Percentiles rank a stretch among this genome's conserved stretches.
Conservation (phyloP, 305 asterid species). For the Striga hermonthica region DNA sequence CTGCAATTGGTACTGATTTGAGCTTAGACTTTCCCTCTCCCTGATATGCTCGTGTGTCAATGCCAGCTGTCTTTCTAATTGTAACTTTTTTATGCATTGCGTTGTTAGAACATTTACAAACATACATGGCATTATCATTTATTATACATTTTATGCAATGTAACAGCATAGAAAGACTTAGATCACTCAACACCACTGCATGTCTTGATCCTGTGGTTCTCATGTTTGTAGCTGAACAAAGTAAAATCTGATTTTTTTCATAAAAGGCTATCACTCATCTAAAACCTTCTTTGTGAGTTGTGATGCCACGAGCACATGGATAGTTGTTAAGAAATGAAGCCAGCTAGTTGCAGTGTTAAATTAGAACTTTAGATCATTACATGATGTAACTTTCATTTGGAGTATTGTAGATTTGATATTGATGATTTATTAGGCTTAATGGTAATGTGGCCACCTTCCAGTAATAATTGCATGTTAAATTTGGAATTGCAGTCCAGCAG, state of each 20-base stretch:
- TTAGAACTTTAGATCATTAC: not conserved
- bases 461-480: not conserved
- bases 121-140: slow-evolving; percentile 2
- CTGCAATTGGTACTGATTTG: slow-evolving; percentile 22
- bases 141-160: slow-evolving; percentile 1
- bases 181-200: not conserved
- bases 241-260: slow-evolving; percentile 6
- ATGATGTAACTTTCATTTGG: not conserved
- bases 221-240: not conserved
- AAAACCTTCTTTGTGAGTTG: not conserved
- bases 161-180: slow-evolving; percentile 19
- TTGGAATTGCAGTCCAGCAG: not conserved
- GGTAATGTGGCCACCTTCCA: not conserved
- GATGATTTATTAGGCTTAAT: not conserved
- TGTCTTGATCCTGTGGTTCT: not conserved
- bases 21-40: not conserved
- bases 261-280: not conserved
- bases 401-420: slow-evolving; percentile 3
- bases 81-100: not conserved
- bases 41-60: slow-evolving; percentile 1
- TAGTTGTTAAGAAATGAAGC: slow-evolving; percentile 8
- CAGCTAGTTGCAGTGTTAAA: not conserved
- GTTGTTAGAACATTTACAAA: slow-evolving; percentile 2
- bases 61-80: not conserved
- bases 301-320: not conserved